Percentiles rank a stretch among this genome's conserved stretches.
phyloP scores from a whole-genome alignment of 2,329 filamentous ascomycete genomes.

The Ceratocystiopsis minuta region DNA sequence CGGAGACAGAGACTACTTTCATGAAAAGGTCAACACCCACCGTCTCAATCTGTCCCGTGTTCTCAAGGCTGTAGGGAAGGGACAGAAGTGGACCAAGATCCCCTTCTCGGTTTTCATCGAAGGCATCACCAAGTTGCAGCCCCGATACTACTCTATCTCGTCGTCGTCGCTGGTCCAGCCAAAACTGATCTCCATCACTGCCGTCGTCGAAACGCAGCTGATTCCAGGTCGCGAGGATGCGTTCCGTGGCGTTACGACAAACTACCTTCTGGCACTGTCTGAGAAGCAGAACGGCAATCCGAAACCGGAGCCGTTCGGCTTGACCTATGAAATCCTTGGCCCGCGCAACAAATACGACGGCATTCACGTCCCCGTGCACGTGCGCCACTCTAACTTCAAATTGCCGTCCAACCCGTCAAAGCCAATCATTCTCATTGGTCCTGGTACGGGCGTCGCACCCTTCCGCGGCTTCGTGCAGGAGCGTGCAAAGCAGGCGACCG shows the following conservation, averaged over 20 bases:
- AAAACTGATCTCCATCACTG: slow-evolving; percentile 87
- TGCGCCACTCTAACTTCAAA: slow-evolving; percentile 98
- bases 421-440: slow-evolving; percentile 89
- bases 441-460: slow-evolving; percentile 88
- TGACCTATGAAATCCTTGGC: slow-evolving; percentile 72
- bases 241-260: slow-evolving; percentile 89
- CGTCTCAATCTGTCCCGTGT: slow-evolving; percentile 83
- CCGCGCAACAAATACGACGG: slow-evolving; percentile 96
- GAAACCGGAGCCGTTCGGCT: slow-evolving; percentile 61
- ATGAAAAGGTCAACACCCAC: slow-evolving; percentile 61
- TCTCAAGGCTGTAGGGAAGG: slow-evolving; percentile 52
- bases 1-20: slow-evolving; percentile 89
- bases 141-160: slow-evolving; percentile 97
- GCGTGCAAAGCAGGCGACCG: slow-evolving; percentile 62
- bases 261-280: slow-evolving; percentile 87
- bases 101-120: slow-evolving; percentile 94
- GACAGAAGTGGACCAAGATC: slow-evolving; percentile 62
- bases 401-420: slow-evolving; percentile 87
- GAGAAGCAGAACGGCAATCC: slow-evolving; percentile 89
- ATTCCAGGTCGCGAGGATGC: slow-evolving; percentile 59
- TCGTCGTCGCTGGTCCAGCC: slow-evolving; percentile 90
- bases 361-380: slow-evolving; percentile 83
- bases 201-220: slow-evolving; percentile 71
- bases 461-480: slow-evolving; percentile 95
- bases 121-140: slow-evolving; percentile 84